phyloP scores from a whole-genome alignment of 345 rosid genomes.

The Gossypium turneri region DNA sequence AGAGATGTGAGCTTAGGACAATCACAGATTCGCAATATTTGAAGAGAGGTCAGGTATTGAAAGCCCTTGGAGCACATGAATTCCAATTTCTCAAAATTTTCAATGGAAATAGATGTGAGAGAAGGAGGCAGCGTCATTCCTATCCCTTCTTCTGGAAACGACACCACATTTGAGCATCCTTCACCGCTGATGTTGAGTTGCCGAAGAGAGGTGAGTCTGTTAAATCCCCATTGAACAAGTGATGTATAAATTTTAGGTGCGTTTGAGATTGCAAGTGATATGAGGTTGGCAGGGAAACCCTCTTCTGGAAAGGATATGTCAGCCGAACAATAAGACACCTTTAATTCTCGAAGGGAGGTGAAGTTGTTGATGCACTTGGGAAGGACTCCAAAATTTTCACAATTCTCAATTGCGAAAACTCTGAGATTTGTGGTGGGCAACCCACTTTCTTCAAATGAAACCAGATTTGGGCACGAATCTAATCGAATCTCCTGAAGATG shows the following conservation, averaged over 20 bases:
- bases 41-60: too few relatives aligned
- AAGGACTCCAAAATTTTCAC: neutral
- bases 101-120: neutral
- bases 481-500: neutral
- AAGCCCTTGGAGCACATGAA: too few relatives aligned
- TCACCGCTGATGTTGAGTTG: fast-evolving
- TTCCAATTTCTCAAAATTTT: too few relatives aligned
- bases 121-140: neutral
- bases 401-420: fast-evolving
- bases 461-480: fast-evolving
- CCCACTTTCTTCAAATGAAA: too few relatives aligned
- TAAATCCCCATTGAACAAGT: neutral
- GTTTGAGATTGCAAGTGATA: too few relatives aligned
- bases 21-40: too few relatives aligned
- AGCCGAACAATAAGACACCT: neutral
- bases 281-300: neutral
- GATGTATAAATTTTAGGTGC: neutral
- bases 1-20: too few relatives aligned
- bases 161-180: neutral
- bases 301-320: neutral
- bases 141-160: neutral
- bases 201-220: neutral
- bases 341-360: neutral
- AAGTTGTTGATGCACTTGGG: neutral
- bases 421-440: too few relatives aligned